phyloP scores from a whole-genome alignment of 2,329 filamentous ascomycete genomes.

The Proliferodiscus dingleyae region DNA sequence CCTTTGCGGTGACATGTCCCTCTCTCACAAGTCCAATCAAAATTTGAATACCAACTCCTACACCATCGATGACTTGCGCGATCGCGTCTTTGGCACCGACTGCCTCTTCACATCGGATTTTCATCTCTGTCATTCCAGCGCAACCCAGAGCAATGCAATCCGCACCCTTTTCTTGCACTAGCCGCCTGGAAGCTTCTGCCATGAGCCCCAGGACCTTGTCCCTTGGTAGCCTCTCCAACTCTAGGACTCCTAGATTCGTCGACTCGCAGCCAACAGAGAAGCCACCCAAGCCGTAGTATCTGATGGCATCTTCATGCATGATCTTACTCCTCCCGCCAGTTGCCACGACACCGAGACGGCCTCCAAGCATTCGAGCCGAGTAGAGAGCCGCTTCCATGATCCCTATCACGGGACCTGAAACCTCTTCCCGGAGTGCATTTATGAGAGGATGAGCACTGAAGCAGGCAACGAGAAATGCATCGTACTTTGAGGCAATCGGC shows the following conservation, averaged over 20 bases:
- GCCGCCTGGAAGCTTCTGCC: constrained; percentile 60
- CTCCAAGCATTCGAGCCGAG: constrained; percentile 44
- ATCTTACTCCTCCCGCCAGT: constrained; percentile 60
- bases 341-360: constrained; percentile 77
- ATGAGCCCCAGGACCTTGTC: constrained; percentile 63
- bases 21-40: constrained; percentile 41
- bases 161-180: constrained; percentile 55
- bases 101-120: constrained; percentile 47
- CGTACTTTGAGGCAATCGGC: constrained; percentile 41
- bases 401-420: constrained; percentile 58
- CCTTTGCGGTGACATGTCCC: constrained; percentile 41
- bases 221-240: constrained; percentile 66
- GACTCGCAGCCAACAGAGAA: constrained; percentile 34
- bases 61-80: constrained; percentile 47
- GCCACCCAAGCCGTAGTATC: constrained; percentile 61
- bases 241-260: constrained; percentile 72
- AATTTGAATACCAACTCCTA: constrained; percentile 43
- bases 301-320: constrained; percentile 67
- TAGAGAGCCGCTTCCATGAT: constrained; percentile 75
- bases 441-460: constrained; percentile 82
- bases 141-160: constrained; percentile 77
- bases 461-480: constrained; percentile 79
- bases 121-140: constrained; percentile 85
- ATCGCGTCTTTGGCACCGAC: constrained; percentile 38
- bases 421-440: constrained; percentile 44